Evolutionary conservation across 2,329 filamentous ascomycete genomes (phyloP).

Genomic region (Phyllosticta citribraziliensis): DNA sequence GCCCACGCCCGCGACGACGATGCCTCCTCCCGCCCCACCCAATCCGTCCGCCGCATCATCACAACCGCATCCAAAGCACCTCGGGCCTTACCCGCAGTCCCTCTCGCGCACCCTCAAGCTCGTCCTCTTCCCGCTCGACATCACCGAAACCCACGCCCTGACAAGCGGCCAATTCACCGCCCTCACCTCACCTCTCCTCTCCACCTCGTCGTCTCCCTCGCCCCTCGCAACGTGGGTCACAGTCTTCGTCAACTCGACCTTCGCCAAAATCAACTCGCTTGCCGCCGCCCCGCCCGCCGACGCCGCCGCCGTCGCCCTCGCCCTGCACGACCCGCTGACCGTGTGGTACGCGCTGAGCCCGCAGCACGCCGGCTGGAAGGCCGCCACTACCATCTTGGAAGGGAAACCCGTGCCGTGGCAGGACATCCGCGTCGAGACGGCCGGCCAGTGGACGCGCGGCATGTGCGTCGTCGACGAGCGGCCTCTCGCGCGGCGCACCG

Average conservation of each 20-base stretch:
- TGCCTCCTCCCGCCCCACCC: slow-evolving; percentile 63
- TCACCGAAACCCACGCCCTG: slow-evolving; percentile 35
- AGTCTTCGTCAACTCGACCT: slow-evolving; percentile 37
- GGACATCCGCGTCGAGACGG: slow-evolving; percentile 82
- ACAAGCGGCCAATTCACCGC: slow-evolving; percentile 29
- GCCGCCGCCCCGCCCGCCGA: slow-evolving; percentile 23
- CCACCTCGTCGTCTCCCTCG: slow-evolving; percentile 16
- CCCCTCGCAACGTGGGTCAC: slow-evolving; percentile 37
- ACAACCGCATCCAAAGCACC: slow-evolving; percentile 12
- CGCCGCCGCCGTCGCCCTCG: slow-evolving; percentile 28
- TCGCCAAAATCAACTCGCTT: slow-evolving; percentile 34
- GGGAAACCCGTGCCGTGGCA: slow-evolving; percentile 38
- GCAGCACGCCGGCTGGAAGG: background rate
- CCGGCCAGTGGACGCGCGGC: slow-evolving; percentile 88
- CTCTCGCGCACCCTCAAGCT: slow-evolving; percentile 34
- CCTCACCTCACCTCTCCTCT: slow-evolving; percentile 17
- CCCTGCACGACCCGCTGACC: slow-evolving; percentile 38
- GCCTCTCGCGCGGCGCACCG: slow-evolving; percentile 41
- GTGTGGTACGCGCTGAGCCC: slow-evolving; percentile 25
- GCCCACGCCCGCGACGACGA: slow-evolving; percentile 60
- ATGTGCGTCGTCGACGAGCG: slow-evolving; percentile 80
- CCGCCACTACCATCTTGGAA: background rate
- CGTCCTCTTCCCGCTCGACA: slow-evolving; percentile 40
- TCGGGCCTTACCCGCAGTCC: slow-evolving; percentile 31
- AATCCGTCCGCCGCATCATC: slow-evolving; percentile 13